Evolutionary conservation across 495 filamentous ascomycete genomes (phyloP).

Genomic region (Chaetomium tenue): DNA sequence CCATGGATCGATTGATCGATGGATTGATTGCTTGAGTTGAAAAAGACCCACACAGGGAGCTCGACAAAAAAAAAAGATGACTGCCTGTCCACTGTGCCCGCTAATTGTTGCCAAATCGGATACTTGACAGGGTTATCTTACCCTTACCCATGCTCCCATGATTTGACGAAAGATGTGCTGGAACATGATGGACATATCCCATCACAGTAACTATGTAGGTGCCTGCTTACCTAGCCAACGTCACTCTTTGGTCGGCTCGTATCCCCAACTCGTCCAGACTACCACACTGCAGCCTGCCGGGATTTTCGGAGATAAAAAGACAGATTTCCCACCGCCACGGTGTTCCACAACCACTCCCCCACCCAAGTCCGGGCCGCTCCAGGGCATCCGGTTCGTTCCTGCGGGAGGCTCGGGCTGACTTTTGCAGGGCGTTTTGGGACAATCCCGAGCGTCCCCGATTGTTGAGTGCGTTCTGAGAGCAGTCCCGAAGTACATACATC

Average conservation of each 20-base stretch:
- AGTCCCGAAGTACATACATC: neutral
- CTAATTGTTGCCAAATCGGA: neutral
- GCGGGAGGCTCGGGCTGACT: constrained; percentile 5
- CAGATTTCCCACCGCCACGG: neutral
- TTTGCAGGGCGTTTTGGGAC: too few species aligned
- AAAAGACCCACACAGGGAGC: too few species aligned
- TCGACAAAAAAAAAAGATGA: too few species aligned
- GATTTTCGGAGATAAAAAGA: constrained; percentile 19
- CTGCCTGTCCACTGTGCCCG: neutral
- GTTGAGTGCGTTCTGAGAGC: too few species aligned
- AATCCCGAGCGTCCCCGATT: too few species aligned
- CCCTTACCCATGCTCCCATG: too few species aligned
- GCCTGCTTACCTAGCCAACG: neutral
- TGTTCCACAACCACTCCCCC: constrained; percentile 16
- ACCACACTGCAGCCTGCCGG: neutral
- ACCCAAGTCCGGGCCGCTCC: constrained; percentile 15
- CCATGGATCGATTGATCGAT: neutral
- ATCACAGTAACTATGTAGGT: too few species aligned
- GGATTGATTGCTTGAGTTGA: neutral
- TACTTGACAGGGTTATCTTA: too few species aligned
- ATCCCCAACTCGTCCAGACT: neutral
- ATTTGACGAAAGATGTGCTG: too few species aligned
- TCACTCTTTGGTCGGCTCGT: neutral
- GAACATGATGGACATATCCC: too few species aligned
- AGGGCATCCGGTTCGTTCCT: constrained; percentile 13